Conservation (phyloP, 805 yeast genomes). For the Cyberlindnera meyerae region DNA sequence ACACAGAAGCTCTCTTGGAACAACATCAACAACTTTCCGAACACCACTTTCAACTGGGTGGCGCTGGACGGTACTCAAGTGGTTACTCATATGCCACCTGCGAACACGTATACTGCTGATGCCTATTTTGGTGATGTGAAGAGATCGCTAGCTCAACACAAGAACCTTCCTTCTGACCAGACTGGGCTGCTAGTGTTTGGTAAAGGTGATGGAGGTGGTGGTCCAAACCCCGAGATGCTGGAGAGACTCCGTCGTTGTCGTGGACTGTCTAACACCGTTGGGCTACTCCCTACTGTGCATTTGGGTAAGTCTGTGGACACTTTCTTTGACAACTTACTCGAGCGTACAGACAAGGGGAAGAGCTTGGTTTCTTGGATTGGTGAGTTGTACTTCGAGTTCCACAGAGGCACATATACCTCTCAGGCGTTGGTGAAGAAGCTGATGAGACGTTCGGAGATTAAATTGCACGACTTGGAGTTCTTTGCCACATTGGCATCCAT, state of each 20-base stretch:
- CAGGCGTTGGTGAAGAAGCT: constrained; percentile 82
- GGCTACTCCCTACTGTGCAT: constrained; percentile 75
- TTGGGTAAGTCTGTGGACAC: constrained; percentile 71
- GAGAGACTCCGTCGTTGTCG: constrained; percentile 90
- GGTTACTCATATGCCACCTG: constrained; percentile 96
- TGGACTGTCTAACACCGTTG: constrained; percentile 78
- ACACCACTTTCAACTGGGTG: constrained; percentile 90
- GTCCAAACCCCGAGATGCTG: constrained; percentile 90
- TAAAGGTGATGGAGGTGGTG: constrained; percentile 98
- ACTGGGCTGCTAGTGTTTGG: constrained; percentile 82
- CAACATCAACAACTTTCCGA: constrained; percentile 86
- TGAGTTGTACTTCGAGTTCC: constrained; percentile 90
- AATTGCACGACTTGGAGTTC: constrained; percentile 81
- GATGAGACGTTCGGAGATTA: constrained; percentile 71
- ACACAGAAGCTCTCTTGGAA: constrained; percentile 97
- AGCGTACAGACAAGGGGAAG: constrained; percentile 58
- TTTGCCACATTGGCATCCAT: constrained; percentile 72
- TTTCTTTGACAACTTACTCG: constrained; percentile 64
- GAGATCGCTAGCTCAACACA: constrained; percentile 75
- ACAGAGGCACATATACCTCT: constrained; percentile 94
- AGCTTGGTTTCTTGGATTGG: constrained; percentile 86
- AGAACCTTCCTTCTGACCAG: constrained; percentile 75
- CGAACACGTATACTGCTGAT: constrained; percentile 88
- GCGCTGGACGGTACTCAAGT: constrained; percentile 93
- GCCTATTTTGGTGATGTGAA: constrained; percentile 92